These are phyloP conservation scores for Pyrenophora tritici-repentis DNA, from an alignment of 2,329 filamentous ascomycete species.

Conservation along the genomic window DNA sequence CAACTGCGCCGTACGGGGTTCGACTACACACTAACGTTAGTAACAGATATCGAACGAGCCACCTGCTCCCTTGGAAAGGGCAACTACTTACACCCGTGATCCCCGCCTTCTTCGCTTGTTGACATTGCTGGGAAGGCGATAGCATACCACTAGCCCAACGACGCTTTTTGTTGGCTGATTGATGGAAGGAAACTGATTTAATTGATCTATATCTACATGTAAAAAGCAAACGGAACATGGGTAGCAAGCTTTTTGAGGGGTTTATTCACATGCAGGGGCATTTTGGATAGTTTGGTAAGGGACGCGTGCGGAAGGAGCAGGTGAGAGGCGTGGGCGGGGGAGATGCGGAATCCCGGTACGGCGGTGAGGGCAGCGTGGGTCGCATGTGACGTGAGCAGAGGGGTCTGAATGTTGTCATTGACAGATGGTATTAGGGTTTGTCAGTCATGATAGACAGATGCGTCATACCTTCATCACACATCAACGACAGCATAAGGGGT, in stretches of 20 bases:
- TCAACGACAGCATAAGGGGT: neutral
- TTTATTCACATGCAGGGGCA: too few relatives aligned
- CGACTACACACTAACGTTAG: slow-evolving; percentile 9
- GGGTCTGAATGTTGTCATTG: too few relatives aligned
- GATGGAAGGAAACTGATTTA: neutral
- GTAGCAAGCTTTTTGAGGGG: neutral
- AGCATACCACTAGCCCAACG: slow-evolving; percentile 48
- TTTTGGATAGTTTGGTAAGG: neutral
- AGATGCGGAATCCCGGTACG: slow-evolving; percentile 17
- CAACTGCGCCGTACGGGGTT: slow-evolving; percentile 24
- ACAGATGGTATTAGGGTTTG: neutral
- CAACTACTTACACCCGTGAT: slow-evolving; percentile 38
- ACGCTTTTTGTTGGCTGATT: slow-evolving; percentile 22
- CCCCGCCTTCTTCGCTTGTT: slow-evolving; percentile 27
- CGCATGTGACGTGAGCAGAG: neutral
- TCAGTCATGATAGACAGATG: neutral
- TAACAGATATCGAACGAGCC: neutral
- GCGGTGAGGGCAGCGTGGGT: slow-evolving; percentile 1
- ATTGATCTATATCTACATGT: neutral
- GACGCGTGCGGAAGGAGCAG: neutral
- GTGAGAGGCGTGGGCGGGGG: slow-evolving; percentile 6
- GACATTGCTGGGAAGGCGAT: slow-evolving; percentile 44
- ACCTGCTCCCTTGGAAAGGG: neutral
- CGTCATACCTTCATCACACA: neutral
- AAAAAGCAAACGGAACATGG: too few relatives aligned